Evolutionary conservation across 257 asterid genomes (phyloP).

Genomic region (Gardenia jasminoides): DNA sequence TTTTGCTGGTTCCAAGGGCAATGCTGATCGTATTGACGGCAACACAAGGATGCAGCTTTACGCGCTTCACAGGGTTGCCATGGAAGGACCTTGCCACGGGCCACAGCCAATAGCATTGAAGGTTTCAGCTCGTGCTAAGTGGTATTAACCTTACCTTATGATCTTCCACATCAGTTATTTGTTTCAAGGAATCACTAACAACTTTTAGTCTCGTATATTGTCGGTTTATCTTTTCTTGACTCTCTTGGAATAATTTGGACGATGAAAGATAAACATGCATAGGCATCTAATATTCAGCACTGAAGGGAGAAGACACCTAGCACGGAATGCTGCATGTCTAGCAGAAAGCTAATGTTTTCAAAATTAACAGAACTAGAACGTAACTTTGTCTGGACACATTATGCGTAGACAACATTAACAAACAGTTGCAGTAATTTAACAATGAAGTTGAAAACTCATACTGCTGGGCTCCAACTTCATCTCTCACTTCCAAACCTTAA

Average conservation of each 20-base stretch:
- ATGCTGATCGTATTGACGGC: constrained; percentile 32
- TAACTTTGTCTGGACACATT: background rate
- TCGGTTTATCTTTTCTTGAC: background rate
- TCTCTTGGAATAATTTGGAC: background rate
- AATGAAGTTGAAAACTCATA: background rate
- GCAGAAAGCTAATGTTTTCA: background rate
- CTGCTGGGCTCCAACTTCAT: background rate
- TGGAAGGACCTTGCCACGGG: constrained; percentile 54
- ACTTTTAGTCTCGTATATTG: background rate
- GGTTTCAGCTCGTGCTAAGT: constrained; percentile 58
- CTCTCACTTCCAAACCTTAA: background rate
- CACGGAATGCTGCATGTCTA: background rate
- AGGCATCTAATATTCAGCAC: background rate
- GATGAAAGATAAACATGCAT: background rate
- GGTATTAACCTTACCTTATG: constrained; percentile 32
- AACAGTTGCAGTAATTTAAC: background rate
- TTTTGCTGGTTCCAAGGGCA: constrained; percentile 40
- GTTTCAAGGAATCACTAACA: background rate
- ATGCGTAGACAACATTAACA: background rate
- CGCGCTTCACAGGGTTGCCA: constrained; percentile 62
- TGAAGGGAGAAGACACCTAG: background rate
- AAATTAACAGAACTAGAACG: background rate
- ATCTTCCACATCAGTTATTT: background rate
- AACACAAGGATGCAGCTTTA: constrained; percentile 40
- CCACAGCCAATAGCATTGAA: constrained; percentile 59